These are phyloP conservation scores for Chlamydomonas schloesseri DNA, from an alignment of 139 green algal genomes.

Conservation along the genomic window DNA sequence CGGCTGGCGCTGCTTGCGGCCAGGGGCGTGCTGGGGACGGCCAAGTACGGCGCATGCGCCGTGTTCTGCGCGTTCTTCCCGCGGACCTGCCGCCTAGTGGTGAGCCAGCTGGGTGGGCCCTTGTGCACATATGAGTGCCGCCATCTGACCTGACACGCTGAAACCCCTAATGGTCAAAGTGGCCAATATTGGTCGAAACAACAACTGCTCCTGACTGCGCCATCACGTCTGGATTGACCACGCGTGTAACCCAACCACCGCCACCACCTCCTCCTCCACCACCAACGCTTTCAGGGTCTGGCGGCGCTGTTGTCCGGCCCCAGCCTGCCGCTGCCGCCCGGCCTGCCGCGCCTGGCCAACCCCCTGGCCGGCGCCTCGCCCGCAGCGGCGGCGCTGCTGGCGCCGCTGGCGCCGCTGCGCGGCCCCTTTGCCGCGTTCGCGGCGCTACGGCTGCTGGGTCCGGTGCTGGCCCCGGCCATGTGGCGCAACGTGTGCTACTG, in stretches of 20 bases:
- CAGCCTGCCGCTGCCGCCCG: background rate
- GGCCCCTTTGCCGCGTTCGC: conserved; percentile 23
- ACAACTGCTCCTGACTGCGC: background rate
- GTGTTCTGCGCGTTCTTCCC: conserved; percentile 38
- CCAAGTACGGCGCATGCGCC: background rate
- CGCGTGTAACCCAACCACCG: background rate
- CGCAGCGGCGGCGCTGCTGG: background rate
- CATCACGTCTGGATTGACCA: background rate
- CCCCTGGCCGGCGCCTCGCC: background rate
- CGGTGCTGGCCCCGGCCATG: conserved; percentile 26
- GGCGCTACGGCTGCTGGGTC: conserved; percentile 13
- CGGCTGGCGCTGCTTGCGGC: background rate
- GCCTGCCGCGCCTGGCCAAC: background rate
- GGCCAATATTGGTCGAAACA: background rate
- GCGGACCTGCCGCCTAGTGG: background rate
- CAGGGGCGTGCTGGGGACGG: background rate
- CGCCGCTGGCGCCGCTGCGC: conserved; percentile 18
- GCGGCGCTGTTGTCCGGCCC: conserved; percentile 2
- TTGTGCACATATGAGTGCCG: background rate
- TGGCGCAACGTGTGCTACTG: conserved; percentile 53
- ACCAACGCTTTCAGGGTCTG: background rate
- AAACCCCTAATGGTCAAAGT: background rate
- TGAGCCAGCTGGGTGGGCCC: background rate
- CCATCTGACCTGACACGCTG: background rate
- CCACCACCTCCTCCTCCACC: too few species aligned